Conservation (phyloP, 2,329 filamentous ascomycete species). For the Onygenales sp. region DNA sequence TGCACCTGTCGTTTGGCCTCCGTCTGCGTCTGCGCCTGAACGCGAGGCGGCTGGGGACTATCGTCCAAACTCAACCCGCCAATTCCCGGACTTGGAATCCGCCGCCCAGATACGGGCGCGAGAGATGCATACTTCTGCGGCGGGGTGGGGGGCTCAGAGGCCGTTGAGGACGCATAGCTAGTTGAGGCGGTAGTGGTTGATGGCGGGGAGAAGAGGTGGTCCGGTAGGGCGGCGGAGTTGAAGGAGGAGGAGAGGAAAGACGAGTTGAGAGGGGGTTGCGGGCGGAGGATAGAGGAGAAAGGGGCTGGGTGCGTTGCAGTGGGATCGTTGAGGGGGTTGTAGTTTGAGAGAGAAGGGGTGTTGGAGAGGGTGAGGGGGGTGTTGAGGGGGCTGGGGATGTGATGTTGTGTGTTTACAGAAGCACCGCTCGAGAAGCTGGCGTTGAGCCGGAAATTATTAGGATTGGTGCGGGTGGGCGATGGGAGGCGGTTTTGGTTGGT, state of each 20-base stretch:
- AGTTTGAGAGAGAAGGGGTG: background rate
- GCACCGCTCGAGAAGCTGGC: too few species aligned
- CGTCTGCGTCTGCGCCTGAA: background rate
- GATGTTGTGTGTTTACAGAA: background rate
- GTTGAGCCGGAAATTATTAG: background rate
- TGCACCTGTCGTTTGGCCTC: background rate
- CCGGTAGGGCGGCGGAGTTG: slow-evolving; percentile 8
- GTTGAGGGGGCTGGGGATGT: background rate
- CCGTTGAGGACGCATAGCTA: slow-evolving; percentile 11
- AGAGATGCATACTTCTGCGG: slow-evolving; percentile 4
- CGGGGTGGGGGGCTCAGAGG: slow-evolving; percentile 11
- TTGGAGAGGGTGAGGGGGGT: background rate
- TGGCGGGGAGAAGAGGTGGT: slow-evolving; percentile 9
- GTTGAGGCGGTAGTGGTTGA: slow-evolving; percentile 7
- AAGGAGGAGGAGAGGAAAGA: slow-evolving; percentile 9
- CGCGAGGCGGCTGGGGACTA: background rate
- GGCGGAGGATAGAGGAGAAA: slow-evolving; percentile 5
- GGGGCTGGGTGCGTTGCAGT: slow-evolving; percentile 7
- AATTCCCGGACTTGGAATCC: slow-evolving; percentile 9
- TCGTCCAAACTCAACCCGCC: slow-evolving; percentile 6
- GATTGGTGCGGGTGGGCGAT: background rate
- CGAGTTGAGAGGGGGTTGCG: background rate
- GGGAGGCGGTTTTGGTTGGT: background rate
- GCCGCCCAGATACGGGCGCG: background rate
- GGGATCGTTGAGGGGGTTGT: background rate